phyloP scores from a whole-genome alignment of 1,284 basidiomycete genomes.

The Naganishia liquefaciens region DNA sequence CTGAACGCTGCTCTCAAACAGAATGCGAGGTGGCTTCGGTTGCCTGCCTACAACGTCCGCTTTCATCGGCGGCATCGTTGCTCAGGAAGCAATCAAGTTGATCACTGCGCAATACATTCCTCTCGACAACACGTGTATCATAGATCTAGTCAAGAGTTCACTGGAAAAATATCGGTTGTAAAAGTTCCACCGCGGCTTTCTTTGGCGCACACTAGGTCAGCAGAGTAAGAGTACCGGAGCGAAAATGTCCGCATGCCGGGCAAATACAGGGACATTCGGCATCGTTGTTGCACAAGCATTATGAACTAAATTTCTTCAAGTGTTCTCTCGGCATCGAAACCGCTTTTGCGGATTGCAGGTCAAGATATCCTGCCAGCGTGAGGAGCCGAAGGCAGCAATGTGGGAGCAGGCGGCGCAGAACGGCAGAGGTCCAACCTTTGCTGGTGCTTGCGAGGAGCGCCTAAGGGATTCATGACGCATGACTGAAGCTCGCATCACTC shows the following conservation, averaged over 20 bases:
- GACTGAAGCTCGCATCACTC: too few species aligned
- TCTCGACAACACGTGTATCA: constrained; percentile 77
- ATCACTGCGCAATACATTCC: constrained; percentile 95
- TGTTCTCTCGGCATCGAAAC: too few species aligned
- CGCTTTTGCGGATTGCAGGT: too few species aligned
- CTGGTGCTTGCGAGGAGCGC: too few species aligned
- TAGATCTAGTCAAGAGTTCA: constrained; percentile 70
- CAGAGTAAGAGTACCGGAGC: not conserved
- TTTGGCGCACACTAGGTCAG: not conserved
- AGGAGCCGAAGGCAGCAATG: too few species aligned
- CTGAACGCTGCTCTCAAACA: constrained; percentile 25
- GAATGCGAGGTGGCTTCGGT: constrained; percentile 74
- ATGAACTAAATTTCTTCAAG: too few species aligned
- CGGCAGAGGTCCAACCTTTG: too few species aligned
- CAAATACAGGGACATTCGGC: not conserved
- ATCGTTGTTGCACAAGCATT: not conserved
- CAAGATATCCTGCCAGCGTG: not conserved
- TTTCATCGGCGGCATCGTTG: constrained; percentile 87
- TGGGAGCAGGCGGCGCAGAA: too few species aligned
- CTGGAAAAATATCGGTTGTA: constrained; percentile 51
- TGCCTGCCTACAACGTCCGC: constrained; percentile 91
- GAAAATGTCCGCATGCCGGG: not conserved
- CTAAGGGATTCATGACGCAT: too few species aligned
- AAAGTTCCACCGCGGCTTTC: not conserved
- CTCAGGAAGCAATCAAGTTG: constrained; percentile 98